Base-by-base conservation (phyloP, 192 early-diverging fungal genomes). In the Backusella circina region DNA sequence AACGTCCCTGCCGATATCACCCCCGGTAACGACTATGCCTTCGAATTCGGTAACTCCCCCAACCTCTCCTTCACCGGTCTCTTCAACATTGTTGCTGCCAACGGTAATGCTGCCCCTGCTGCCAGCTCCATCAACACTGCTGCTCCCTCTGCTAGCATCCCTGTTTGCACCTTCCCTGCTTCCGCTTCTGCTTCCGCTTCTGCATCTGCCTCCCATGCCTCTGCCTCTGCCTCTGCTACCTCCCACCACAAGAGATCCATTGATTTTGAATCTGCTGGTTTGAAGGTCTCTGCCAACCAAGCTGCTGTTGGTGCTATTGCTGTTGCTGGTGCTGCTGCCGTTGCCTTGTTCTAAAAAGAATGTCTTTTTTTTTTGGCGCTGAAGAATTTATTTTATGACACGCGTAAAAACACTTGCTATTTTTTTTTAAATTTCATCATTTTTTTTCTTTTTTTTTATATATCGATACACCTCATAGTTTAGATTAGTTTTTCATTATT, bases 11-110 rank as follows among this genome's bases (percentile, higher is more conserved):
- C 74, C 26, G 57, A 75, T 74, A 26, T 78, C 51, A 15, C 73
- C 26, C 73, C 74, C 23, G 81, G 70, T 39, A 72, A 31, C 8
- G 68, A 74, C 66, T 82, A 81, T 54, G 81, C 81, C 37, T 73
- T 82, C 15, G 74, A 78, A 72, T 73, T 78, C 15, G 81, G 81
- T 74, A 54, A 36, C 15, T 78, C 81, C 7, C 81, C 81, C 7
- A 70, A 82, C 64, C 31, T 82, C 37, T 38, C 77, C 16, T 82
- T 61, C 73, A 36, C 73, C 51, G 76, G 76, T 66, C 57, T 66
- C n/a, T 82, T 82, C 69, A 54, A 73, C 23, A 75, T 82, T 64
- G 15, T 73, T 51, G 73, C 36, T 44, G 51, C 37, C 35, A 31
- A 39, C 50, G 72, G 76, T 35, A 21, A 61, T 36, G 51, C 66